Conservation (phyloP, 148 eudicot species). For the Rhododendron ferrugineum region DNA sequence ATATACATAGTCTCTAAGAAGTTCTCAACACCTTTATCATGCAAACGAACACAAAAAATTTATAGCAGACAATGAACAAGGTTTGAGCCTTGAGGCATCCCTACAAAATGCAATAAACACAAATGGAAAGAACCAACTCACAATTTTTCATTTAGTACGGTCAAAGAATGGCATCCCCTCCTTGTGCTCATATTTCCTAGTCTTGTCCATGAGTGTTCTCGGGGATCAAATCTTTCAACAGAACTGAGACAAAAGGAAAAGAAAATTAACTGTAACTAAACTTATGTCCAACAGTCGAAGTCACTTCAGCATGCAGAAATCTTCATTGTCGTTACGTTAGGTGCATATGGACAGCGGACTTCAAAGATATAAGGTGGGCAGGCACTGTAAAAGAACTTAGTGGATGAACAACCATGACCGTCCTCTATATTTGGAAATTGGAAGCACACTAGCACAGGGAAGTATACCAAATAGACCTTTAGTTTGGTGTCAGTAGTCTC, state of each 20-base stretch:
- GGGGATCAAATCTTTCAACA: constrained; percentile 71
- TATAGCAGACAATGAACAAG: no score
- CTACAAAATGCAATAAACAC: constrained; percentile 16
- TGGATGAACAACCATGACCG: background rate
- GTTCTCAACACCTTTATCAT: background rate
- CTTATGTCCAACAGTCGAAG: background rate
- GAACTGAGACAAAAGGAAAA: constrained; percentile 36
- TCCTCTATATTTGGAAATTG: background rate
- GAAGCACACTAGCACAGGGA: background rate
- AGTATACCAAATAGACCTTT: background rate
- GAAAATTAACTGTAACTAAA: background rate
- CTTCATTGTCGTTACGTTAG: background rate
- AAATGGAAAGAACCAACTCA: constrained; percentile 23
- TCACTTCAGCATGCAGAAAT: background rate
- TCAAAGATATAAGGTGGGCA: background rate
- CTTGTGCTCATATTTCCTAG: constrained; percentile 44
- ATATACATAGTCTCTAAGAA: background rate
- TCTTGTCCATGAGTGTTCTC: constrained; percentile 48
- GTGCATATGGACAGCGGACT: background rate
- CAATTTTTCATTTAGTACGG: constrained; percentile 63
- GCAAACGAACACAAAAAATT: background rate
- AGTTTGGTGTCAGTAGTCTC: background rate
- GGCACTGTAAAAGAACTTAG: background rate
- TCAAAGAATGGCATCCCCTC: constrained; percentile 70
- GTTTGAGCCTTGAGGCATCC: constrained; percentile 35